These are phyloP conservation scores for Paramyrothecium roridum DNA, from an alignment of 2,329 filamentous ascomycete genomes.

Conservation along the genomic window DNA sequence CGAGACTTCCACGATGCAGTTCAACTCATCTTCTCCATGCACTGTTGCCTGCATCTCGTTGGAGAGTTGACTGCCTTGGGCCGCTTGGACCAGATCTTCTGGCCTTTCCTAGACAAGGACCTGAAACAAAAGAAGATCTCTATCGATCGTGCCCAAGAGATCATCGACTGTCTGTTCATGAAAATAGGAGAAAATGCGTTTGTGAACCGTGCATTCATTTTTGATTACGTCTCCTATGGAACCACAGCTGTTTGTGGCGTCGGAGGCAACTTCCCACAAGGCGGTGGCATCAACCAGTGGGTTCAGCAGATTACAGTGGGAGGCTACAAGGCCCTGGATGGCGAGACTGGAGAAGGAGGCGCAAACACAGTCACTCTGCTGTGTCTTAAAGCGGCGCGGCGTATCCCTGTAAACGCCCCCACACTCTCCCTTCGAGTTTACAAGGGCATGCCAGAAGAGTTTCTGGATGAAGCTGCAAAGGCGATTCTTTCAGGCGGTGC, in stretches of 20 bases:
- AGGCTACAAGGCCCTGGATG: background rate
- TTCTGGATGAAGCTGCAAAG: background rate
- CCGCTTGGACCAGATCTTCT: background rate
- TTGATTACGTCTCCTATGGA: background rate
- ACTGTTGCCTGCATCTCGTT: background rate
- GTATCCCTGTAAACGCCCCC: background rate
- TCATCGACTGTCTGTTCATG: background rate
- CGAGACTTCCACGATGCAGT: background rate
- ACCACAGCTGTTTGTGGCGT: background rate
- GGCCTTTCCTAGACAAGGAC: background rate
- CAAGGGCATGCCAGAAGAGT: background rate
- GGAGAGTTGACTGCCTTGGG: background rate
- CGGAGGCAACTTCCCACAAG: background rate
- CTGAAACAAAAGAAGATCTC: background rate
- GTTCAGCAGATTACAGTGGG: background rate
- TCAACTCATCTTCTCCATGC: background rate
- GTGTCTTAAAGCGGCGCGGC: background rate
- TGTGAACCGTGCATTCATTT: background rate
- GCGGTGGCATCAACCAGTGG: background rate
- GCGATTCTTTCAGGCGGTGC: background rate
- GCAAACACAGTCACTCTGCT: background rate
- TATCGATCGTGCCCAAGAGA: background rate
- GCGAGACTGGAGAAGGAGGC: background rate
- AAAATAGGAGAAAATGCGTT: background rate
- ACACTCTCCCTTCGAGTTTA: background rate